These are phyloP conservation scores for Massariosphaeria phaeospora DNA, from an alignment of 495 filamentous ascomycete species.

Conservation along the genomic window DNA sequence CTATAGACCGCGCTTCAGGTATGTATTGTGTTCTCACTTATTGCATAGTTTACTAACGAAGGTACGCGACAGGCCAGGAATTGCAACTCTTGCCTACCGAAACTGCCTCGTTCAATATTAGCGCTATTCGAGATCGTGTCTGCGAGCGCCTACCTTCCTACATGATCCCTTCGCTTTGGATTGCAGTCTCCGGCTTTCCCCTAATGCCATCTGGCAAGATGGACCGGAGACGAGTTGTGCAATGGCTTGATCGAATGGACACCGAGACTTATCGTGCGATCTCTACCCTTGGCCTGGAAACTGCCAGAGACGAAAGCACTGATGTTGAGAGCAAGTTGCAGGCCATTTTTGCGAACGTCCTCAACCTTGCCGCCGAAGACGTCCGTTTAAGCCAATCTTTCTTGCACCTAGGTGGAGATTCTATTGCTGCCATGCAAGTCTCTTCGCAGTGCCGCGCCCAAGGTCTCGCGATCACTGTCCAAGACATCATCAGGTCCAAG, in stretches of 20 bases:
- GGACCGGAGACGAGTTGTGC: constrained; percentile 22
- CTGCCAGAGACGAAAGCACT: constrained; percentile 8
- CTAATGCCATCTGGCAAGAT: constrained; percentile 32
- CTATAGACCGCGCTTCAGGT: not conserved
- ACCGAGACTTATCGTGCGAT: constrained; percentile 18
- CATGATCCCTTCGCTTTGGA: constrained; percentile 34
- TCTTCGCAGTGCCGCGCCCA: constrained; percentile 25
- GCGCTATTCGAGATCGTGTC: constrained; percentile 23
- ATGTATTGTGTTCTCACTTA: not conserved
- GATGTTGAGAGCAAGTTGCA: constrained; percentile 26
- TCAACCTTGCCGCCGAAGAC: constrained; percentile 23
- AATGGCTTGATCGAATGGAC: constrained; percentile 28
- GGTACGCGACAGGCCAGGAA: not conserved
- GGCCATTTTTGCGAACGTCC: constrained; percentile 23
- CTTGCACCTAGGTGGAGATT: constrained; percentile 34
- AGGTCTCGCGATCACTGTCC: constrained; percentile 28
- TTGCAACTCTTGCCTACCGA: constrained; percentile 13
- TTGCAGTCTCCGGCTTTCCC: constrained; percentile 20
- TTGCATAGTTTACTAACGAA: not conserved
- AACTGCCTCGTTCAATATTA: constrained; percentile 10
- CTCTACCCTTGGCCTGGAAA: constrained; percentile 13
- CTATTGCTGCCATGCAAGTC: constrained; percentile 33
- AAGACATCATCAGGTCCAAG: constrained; percentile 31
- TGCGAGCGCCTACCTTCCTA: constrained; percentile 30
- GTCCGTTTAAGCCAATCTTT: constrained; percentile 26